These are phyloP conservation scores for Protea cynaroides DNA, from an alignment of 164 flowering plant genomes.

Conservation along the genomic window DNA sequence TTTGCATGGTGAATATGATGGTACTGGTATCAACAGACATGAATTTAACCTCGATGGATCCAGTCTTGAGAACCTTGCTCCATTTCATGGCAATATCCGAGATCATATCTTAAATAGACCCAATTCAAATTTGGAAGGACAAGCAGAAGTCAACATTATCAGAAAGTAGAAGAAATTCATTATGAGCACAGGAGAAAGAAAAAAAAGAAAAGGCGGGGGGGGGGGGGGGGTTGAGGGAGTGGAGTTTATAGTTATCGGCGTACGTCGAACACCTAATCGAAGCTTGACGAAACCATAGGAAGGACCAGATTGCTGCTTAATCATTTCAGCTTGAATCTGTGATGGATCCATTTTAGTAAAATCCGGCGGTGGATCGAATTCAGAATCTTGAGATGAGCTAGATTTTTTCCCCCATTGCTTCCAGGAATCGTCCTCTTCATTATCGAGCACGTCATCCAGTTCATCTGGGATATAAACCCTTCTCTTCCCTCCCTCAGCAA, in stretches of 20 bases:
- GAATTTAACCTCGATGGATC: constrained; percentile 55
- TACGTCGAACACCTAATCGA: constrained; percentile 56
- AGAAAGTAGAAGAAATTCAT: neutral
- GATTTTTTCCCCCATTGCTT: constrained; percentile 74
- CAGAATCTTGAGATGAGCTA: constrained; percentile 13
- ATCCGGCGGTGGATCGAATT: constrained; percentile 60
- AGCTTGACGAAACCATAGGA: constrained; percentile 84
- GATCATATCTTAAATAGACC: constrained; percentile 49
- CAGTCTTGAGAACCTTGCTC: constrained; percentile 72
- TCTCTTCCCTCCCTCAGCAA: constrained; percentile 26
- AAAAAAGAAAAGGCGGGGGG: no score
- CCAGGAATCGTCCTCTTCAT: constrained; percentile 95
- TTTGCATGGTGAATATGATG: constrained; percentile 76
- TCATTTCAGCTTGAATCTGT: constrained; percentile 61
- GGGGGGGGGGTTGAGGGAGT: neutral
- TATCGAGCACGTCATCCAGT: constrained; percentile 84
- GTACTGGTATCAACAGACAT: constrained; percentile 65
- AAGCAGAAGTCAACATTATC: neutral
- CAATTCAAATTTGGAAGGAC: no score
- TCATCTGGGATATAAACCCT: constrained; percentile 70
- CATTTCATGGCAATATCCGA: constrained; percentile 76
- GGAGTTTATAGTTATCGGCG: constrained; percentile 28
- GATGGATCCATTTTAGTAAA: constrained; percentile 33
- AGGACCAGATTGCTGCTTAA: constrained; percentile 61
- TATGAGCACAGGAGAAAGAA: neutral